Percentiles rank a stretch among this genome's conserved stretches.
These are phyloP conservation scores for Neopestalotiopsis clavispora DNA, from an alignment of 2,329 filamentous ascomycete species.

Conservation along the genomic window DNA sequence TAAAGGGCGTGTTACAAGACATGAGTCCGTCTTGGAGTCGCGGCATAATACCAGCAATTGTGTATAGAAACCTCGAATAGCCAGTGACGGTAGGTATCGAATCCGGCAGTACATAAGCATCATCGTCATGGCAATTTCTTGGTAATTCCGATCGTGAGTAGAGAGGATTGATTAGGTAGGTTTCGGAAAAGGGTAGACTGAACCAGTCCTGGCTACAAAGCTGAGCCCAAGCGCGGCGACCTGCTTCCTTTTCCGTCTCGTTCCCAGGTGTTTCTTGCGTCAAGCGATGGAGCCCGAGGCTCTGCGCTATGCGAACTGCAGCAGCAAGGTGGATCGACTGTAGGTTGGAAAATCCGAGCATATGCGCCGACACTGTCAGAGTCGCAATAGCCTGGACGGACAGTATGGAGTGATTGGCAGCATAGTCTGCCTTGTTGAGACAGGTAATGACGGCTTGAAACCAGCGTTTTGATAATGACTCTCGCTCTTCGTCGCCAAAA, in stretches of 20 bases:
- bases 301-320: conserved; percentile 51
- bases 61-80: conserved; percentile 35
- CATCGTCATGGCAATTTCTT: conserved; percentile 40
- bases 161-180: conserved; percentile 41
- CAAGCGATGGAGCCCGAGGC: conserved; percentile 49
- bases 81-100: conserved; percentile 31
- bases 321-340: conserved; percentile 45
- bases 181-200: conserved; percentile 42
- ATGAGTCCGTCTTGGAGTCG: conserved; percentile 37
- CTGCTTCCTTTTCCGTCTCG: conserved; percentile 34
- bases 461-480: conserved; percentile 47
- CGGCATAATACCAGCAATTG: conserved; percentile 40
- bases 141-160: conserved; percentile 39
- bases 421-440: conserved; percentile 51
- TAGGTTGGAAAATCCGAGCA: conserved; percentile 52
- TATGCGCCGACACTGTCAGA: conserved; percentile 53
- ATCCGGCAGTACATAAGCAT: conserved; percentile 24
- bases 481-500: conserved; percentile 39
- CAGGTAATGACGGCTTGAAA: conserved; percentile 49
- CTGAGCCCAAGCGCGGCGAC: conserved; percentile 42
- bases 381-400: conserved; percentile 51
- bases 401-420: conserved; percentile 45
- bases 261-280: conserved; percentile 26
- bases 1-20: conserved; percentile 36
- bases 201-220: conserved; percentile 44